Percentiles rank a stretch among this genome's conserved stretches.
Evolutionary conservation across 2,329 filamentous ascomycete species (phyloP).

Genomic region (Scedosporium aurantiacum): DNA sequence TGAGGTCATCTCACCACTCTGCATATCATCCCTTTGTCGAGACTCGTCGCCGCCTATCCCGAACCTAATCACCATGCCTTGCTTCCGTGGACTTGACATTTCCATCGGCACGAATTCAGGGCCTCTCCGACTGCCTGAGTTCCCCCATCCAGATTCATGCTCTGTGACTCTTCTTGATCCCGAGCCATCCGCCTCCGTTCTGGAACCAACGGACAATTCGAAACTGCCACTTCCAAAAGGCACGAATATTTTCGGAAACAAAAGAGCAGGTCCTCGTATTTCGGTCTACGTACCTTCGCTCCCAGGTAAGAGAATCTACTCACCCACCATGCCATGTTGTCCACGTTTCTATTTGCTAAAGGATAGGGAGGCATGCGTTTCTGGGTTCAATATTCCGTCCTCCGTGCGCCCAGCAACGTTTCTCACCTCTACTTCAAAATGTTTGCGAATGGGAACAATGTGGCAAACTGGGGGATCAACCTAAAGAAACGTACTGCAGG

Average conservation of each 20-base stretch:
- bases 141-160: conserved; percentile 41
- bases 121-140: conserved; percentile 35
- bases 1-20: no score
- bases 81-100: conserved; percentile 36
- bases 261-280: conserved; percentile 27
- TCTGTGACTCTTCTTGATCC: conserved; percentile 25
- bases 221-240: not conserved
- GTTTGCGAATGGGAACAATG: conserved; percentile 39
- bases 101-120: conserved; percentile 27
- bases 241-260: conserved; percentile 12
- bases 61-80: conserved; percentile 28
- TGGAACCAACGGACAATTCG: not conserved
- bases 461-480: conserved; percentile 42
- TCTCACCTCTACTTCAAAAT: conserved; percentile 43
- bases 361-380: conserved; percentile 35
- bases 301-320: conserved; percentile 27
- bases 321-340: not conserved
- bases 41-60: not conserved
- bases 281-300: conserved; percentile 47
- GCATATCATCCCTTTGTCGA: no score
- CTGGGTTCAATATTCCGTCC: conserved; percentile 36
- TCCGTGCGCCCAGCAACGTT: conserved; percentile 20
- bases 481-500: conserved; percentile 22
- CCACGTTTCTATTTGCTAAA: not conserved
- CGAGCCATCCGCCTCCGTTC: not conserved